Percentiles rank a stretch among this genome's conserved stretches.
Conservation (phyloP, 2,329 filamentous ascomycete species). For the Talaromyces sp. region DNA sequence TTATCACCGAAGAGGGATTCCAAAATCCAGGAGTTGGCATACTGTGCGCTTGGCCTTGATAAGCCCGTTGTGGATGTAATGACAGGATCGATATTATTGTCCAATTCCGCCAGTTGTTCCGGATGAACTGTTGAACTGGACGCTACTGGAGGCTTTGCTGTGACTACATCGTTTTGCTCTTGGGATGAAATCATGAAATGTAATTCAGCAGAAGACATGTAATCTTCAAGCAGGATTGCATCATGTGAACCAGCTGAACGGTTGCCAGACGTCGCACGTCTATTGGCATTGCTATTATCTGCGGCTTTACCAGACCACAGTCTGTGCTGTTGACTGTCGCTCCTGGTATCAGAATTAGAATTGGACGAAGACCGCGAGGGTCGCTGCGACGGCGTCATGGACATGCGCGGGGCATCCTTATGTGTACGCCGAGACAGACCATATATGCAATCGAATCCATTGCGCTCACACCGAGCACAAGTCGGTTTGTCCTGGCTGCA, state of each 20-base stretch:
- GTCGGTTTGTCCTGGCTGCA: background rate
- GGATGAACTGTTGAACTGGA: background rate
- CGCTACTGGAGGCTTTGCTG: background rate
- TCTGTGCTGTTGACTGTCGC: background rate
- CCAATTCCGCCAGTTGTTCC: background rate
- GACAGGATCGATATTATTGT: background rate
- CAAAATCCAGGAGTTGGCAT: background rate
- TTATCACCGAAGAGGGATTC: background rate
- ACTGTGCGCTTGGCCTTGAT: background rate
- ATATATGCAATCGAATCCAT: background rate
- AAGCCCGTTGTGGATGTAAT: background rate
- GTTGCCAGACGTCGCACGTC: background rate
- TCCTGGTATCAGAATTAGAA: background rate
- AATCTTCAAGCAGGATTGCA: background rate
- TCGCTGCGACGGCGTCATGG: background rate
- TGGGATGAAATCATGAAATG: background rate
- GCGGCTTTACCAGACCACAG: background rate
- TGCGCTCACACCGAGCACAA: background rate
- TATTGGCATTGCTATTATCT: background rate
- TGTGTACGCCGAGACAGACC: background rate
- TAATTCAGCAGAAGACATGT: background rate
- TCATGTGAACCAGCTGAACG: background rate
- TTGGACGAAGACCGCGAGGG: background rate
- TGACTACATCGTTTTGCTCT: background rate
- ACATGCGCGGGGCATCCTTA: background rate